Evolutionary conservation across 805 yeast genomes (phyloP).

Genomic region (Saccharomyces mikatae): DNA sequence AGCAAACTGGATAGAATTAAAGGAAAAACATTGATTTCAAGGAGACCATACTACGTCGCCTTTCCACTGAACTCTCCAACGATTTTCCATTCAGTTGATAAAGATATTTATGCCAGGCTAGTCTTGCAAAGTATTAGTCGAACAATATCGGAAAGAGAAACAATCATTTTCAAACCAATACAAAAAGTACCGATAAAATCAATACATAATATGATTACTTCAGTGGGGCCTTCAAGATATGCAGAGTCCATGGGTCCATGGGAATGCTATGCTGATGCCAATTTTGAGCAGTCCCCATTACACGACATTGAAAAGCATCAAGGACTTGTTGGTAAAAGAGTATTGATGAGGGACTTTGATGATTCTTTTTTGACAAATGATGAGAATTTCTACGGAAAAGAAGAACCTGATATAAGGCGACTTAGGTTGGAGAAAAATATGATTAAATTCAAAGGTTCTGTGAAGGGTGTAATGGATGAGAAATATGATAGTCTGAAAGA

Average conservation of each 20-base stretch:
- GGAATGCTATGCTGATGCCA: conserved; percentile 63
- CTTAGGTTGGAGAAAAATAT: conserved; percentile 39
- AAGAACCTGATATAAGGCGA: conserved; percentile 22
- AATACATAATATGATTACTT: conserved; percentile 46
- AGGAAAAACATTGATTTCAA: conserved; percentile 40
- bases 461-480: conserved; percentile 30
- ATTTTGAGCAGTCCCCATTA: conserved; percentile 59
- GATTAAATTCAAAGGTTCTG: conserved; percentile 54
- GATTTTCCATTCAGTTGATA: conserved; percentile 46
- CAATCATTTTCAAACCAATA: conserved; percentile 34
- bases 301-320: conserved; percentile 38
- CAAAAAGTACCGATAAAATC: conserved; percentile 36
- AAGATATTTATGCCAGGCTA: conserved; percentile 41
- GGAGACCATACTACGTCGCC: conserved; percentile 57
- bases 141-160: conserved; percentile 38
- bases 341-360: conserved; percentile 1
- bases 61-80: conserved; percentile 61
- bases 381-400: conserved; percentile 1
- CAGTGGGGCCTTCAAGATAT: conserved; percentile 56
- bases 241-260: conserved; percentile 61
- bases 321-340: conserved; percentile 24
- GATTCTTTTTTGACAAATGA: neutral
- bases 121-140: conserved; percentile 55
- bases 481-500: conserved; percentile 35
- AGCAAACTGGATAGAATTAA: neutral